Evolutionary conservation across 805 yeast genomes (phyloP).

Genomic region (Barnettozyma botsteinii): DNA sequence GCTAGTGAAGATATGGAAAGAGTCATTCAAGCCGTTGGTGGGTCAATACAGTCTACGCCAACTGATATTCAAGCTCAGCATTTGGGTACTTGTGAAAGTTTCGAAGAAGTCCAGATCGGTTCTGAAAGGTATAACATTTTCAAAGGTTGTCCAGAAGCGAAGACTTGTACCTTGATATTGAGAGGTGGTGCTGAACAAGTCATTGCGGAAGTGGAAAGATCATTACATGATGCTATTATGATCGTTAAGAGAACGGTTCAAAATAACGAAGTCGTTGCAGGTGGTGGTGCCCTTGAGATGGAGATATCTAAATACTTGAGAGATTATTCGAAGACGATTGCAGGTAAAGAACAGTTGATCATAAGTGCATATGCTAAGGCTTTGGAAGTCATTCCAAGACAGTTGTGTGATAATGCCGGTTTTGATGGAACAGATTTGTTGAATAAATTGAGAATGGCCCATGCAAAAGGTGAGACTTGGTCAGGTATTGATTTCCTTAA

Average conservation of each 20-base stretch:
- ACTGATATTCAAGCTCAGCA: constrained; percentile 63
- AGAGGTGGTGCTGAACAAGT: constrained; percentile 99
- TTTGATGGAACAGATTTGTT: constrained; percentile 94
- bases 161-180: constrained; percentile 86
- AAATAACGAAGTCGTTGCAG: constrained; percentile 86
- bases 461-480: constrained; percentile 90
- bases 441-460: constrained; percentile 86
- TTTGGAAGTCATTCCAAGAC: constrained; percentile 93
- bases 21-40: constrained; percentile 92
- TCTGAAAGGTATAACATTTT: constrained; percentile 91
- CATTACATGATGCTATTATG: constrained; percentile 97
- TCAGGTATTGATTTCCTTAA: constrained; percentile 87
- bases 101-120: constrained; percentile 95
- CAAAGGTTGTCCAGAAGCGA: constrained; percentile 86
- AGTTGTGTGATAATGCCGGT: constrained; percentile 98
- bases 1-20: constrained; percentile 85
- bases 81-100: constrained; percentile 76
- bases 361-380: constrained; percentile 93
- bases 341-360: constrained; percentile 93
- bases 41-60: constrained; percentile 73
- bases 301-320: constrained; percentile 85
- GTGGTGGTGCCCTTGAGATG: constrained; percentile 99
- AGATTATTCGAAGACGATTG: constrained; percentile 78
- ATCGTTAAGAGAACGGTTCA: constrained; percentile 92
- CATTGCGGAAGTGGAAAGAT: constrained; percentile 95